These are phyloP conservation scores for Neofusicoccum ribis DNA, from an alignment of 2,329 filamentous ascomycete genomes.

Conservation along the genomic window DNA sequence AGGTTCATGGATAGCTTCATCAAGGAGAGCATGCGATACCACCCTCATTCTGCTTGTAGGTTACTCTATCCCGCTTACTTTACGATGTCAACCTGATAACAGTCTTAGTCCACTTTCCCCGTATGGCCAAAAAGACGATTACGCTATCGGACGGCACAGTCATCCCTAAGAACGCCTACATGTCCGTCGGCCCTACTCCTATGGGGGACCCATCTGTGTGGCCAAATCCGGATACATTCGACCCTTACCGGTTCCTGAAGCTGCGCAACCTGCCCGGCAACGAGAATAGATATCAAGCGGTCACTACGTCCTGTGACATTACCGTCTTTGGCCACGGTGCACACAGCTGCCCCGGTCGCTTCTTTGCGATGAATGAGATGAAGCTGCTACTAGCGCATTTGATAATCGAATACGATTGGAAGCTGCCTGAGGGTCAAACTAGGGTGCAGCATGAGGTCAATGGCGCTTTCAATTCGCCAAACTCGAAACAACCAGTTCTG, in stretches of 20 bases:
- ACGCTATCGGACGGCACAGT: background rate
- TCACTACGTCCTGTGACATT: background rate
- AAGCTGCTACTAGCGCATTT: slow-evolving; percentile 32
- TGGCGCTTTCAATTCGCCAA: no score
- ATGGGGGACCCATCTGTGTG: background rate
- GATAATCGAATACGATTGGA: background rate
- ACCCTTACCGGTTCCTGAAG: background rate
- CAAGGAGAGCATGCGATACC: slow-evolving; percentile 16
- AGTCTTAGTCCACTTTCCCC: background rate
- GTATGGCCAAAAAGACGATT: background rate
- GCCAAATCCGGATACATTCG: background rate
- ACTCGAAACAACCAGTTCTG: no score
- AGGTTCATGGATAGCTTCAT: slow-evolving; percentile 24
- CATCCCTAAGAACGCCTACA: background rate
- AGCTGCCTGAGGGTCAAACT: background rate
- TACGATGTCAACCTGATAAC: background rate
- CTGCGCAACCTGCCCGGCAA: slow-evolving; percentile 21
- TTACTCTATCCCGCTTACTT: background rate
- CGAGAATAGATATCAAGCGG: slow-evolving; percentile 26
- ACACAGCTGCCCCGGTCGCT: slow-evolving; percentile 35
- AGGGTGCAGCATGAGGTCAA: no score
- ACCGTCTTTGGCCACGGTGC: slow-evolving; percentile 33
- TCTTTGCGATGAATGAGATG: slow-evolving; percentile 35
- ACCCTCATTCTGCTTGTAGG: background rate
- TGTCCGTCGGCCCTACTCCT: background rate